Conservation (phyloP, 306 rosid species). For the Medicago arabica region DNA sequence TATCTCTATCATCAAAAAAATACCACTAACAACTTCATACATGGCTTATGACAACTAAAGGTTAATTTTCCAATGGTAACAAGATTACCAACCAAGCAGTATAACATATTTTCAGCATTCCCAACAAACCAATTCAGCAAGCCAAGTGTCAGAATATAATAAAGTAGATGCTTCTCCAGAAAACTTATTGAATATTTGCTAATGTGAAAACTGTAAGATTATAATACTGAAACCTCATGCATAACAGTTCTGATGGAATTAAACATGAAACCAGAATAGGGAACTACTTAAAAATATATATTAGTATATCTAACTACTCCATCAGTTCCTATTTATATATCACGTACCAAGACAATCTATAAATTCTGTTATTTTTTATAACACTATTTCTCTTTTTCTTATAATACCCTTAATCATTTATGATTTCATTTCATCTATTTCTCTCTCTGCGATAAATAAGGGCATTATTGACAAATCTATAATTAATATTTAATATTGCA, state of each 20-base stretch:
- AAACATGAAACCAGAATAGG: neutral
- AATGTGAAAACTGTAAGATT: neutral
- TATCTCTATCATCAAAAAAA: neutral
- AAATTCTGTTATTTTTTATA: too few species aligned
- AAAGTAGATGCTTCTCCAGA: neutral
- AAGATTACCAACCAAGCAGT: constrained; percentile 1
- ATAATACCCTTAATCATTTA: too few species aligned
- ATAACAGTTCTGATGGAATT: neutral
- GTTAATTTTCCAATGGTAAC: constrained; percentile 7
- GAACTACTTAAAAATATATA: neutral
- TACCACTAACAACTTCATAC: neutral
- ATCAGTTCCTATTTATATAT: too few species aligned
- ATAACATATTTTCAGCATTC: neutral
- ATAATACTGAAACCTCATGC: neutral
- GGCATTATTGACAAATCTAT: too few species aligned
- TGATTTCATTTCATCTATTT: too few species aligned
- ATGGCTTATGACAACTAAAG: neutral
- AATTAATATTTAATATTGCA: too few species aligned
- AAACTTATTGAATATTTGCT: neutral
- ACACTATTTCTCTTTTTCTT: too few species aligned
- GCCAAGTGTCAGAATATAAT: neutral
- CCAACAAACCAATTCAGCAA: neutral
- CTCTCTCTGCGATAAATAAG: too few species aligned
- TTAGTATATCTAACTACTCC: neutral
- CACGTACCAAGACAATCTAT: too few species aligned